Evolutionary conservation across 2,329 filamentous ascomycete genomes (phyloP).

Genomic region (Pseudogymnoascus verrucosus): DNA sequence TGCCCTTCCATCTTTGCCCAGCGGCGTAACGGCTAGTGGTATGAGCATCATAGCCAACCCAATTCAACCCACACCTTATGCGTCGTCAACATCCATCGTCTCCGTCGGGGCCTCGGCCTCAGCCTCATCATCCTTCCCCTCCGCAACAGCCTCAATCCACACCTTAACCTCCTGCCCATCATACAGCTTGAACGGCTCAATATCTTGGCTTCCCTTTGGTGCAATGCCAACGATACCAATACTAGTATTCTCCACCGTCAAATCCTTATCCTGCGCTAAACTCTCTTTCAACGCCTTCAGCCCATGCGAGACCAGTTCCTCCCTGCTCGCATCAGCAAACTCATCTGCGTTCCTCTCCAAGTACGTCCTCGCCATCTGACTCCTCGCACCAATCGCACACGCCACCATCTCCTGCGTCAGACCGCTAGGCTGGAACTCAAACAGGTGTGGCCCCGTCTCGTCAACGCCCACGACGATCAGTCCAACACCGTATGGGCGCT

Average conservation of each 20-base stretch:
- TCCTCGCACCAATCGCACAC: slow-evolving; percentile 90
- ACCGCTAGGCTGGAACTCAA: slow-evolving; percentile 94
- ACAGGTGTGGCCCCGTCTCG: slow-evolving; percentile 87
- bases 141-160: slow-evolving; percentile 69
- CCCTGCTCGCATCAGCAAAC: slow-evolving; percentile 67
- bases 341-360: slow-evolving; percentile 83
- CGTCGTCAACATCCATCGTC: slow-evolving; percentile 38
- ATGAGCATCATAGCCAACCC: not conserved
- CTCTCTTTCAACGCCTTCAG: slow-evolving; percentile 90
- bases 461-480: slow-evolving; percentile 90
- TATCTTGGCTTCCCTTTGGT: slow-evolving; percentile 40
- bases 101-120: slow-evolving; percentile 40
- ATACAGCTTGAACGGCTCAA: slow-evolving; percentile 82
- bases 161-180: slow-evolving; percentile 81
- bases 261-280: slow-evolving; percentile 90
- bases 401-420: slow-evolving; percentile 97
- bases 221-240: slow-evolving; percentile 71
- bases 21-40: not conserved
- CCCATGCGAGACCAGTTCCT: slow-evolving; percentile 86
- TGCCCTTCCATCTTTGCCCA: not conserved
- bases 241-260: slow-evolving; percentile 95
- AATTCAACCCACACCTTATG: slow-evolving; percentile 10
- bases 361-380: slow-evolving; percentile 97
- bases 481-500: slow-evolving; percentile 91
- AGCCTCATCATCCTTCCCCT: slow-evolving; percentile 43